Percentiles rank a stretch among this genome's conserved stretches.
Conservation (phyloP, 306 rosid species). For the Vicia villosa region DNA sequence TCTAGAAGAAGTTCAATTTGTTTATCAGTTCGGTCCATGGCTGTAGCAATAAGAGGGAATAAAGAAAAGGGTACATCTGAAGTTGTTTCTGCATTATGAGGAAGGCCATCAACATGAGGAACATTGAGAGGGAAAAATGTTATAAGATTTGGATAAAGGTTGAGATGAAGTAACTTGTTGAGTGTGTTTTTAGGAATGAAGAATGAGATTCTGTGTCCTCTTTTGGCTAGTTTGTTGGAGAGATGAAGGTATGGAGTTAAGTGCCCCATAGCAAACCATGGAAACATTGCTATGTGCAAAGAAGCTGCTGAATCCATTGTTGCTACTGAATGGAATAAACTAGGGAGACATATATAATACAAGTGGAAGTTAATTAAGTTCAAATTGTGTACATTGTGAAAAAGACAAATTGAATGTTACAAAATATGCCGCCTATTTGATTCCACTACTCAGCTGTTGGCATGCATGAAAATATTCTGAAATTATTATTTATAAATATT, state of each 20-base stretch:
- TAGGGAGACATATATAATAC: too few species aligned
- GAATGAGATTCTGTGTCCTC: slow-evolving; percentile 37
- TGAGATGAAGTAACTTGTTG: neutral
- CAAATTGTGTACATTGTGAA: too few species aligned
- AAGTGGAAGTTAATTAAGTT: too few species aligned
- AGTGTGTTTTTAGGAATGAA: slow-evolving; percentile 1
- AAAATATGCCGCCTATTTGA: too few species aligned
- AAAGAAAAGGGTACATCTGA: slow-evolving; percentile 35
- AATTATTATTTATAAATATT: too few species aligned
- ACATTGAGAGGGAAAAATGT: slow-evolving; percentile 32
- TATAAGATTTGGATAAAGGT: slow-evolving; percentile 34
- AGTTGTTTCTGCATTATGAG: slow-evolving; percentile 36
- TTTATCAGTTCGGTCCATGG: slow-evolving; percentile 38
- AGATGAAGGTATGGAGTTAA: slow-evolving; percentile 34
- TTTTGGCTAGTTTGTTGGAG: slow-evolving; percentile 41
- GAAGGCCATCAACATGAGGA: slow-evolving; percentile 45
- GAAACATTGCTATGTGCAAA: slow-evolving; percentile 34
- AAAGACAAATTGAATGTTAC: too few species aligned
- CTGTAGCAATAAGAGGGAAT: slow-evolving; percentile 22
- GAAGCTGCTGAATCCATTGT: neutral
- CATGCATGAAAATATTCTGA: too few species aligned
- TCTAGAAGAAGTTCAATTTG: slow-evolving; percentile 28
- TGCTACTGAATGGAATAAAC: neutral
- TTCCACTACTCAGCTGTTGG: too few species aligned
- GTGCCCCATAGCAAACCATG: slow-evolving; percentile 50